Conservation (phyloP, 352 stramenopile species). For the Phytophthora rubi region DNA sequence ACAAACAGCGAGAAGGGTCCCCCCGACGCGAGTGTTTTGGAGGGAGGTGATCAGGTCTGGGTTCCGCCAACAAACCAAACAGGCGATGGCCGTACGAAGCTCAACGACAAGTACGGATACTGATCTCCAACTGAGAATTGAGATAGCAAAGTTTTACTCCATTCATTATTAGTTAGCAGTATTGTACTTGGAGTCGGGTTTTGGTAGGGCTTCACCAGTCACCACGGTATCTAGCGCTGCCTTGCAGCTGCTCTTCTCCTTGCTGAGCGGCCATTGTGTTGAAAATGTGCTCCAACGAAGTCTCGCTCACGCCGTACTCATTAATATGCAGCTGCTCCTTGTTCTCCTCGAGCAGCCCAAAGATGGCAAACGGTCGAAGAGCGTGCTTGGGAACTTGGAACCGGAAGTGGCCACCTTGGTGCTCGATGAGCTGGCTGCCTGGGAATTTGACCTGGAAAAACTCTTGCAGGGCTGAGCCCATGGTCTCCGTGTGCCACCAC, state of each 20-base stretch:
- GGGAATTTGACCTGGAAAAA: constrained; percentile 57
- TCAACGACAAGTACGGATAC: constrained; percentile 91
- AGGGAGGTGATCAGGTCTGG: constrained; percentile 84
- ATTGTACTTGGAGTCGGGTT: constrained; percentile 22
- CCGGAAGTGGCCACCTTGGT: constrained; percentile 70
- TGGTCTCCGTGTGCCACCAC: constrained; percentile 65
- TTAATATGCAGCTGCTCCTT: constrained; percentile 68
- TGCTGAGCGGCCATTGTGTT: constrained; percentile 90
- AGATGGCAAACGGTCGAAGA: constrained; percentile 65
- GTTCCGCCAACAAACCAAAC: constrained; percentile 80
- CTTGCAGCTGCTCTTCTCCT: constrained; percentile 54
- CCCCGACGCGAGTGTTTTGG: constrained; percentile 41
- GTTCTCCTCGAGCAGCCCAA: constrained; percentile 75
- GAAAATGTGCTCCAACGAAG: constrained; percentile 94
- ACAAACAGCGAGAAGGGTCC: constrained; percentile 1
- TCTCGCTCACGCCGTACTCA: constrained; percentile 91
- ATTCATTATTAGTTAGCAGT: constrained; percentile 15
- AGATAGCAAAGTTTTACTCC: constrained; percentile 20
- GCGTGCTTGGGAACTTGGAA: constrained; percentile 75
- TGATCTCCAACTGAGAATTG: constrained; percentile 28
- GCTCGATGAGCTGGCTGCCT: constrained; percentile 57
- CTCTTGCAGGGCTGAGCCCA: constrained; percentile 41
- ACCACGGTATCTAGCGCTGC: constrained; percentile 38
- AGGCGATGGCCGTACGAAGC: constrained; percentile 79
- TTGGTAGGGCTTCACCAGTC: constrained; percentile 19